Percentiles rank a stretch among this genome's conserved stretches.
Evolutionary conservation across 352 stramenopile genomes (phyloP).

Genomic region (Elongisporangium undulatum): DNA sequence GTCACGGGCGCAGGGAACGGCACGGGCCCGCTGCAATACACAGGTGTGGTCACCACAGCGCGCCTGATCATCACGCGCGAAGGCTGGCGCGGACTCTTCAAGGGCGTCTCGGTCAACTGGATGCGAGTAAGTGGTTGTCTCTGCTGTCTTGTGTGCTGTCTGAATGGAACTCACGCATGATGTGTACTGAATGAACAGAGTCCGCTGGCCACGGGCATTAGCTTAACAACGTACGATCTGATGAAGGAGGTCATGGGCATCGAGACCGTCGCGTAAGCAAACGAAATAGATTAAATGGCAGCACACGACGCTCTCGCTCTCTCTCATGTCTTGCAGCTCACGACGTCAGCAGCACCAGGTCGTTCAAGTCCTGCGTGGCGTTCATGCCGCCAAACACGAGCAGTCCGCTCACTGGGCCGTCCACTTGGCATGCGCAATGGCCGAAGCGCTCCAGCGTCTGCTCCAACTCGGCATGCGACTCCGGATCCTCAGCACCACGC

Average conservation of each 20-base stretch:
- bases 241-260: slow-evolving; percentile 83
- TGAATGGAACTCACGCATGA: neutral
- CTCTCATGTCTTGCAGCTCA: neutral
- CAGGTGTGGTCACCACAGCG: slow-evolving; percentile 54
- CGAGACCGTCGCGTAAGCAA: slow-evolving; percentile 40
- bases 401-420: slow-evolving; percentile 7
- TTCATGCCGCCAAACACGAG: slow-evolving; percentile 63
- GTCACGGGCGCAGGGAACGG: slow-evolving; percentile 27
- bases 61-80: slow-evolving; percentile 69
- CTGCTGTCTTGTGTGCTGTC: neutral
- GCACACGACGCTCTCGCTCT: slow-evolving; percentile 1
- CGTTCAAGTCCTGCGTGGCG: slow-evolving; percentile 37
- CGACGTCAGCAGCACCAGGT: slow-evolving; percentile 12
- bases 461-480: neutral
- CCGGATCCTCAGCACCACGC: slow-evolving; percentile 3
- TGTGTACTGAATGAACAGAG: slow-evolving; percentile 33
- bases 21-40: slow-evolving; percentile 49
- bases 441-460: slow-evolving; percentile 28
- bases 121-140: slow-evolving; percentile 55
- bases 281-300: slow-evolving; percentile 42
- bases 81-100: slow-evolving; percentile 82
- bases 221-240: slow-evolving; percentile 83
- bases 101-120: slow-evolving; percentile 85
- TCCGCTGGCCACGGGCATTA: slow-evolving; percentile 81
- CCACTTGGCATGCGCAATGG: slow-evolving; percentile 18